Percentiles rank a stretch among this genome's conserved stretches.
Conservation (phyloP, 371 early-diverging fungal genomes). For the Dinochytrium kinnereticum region DNA sequence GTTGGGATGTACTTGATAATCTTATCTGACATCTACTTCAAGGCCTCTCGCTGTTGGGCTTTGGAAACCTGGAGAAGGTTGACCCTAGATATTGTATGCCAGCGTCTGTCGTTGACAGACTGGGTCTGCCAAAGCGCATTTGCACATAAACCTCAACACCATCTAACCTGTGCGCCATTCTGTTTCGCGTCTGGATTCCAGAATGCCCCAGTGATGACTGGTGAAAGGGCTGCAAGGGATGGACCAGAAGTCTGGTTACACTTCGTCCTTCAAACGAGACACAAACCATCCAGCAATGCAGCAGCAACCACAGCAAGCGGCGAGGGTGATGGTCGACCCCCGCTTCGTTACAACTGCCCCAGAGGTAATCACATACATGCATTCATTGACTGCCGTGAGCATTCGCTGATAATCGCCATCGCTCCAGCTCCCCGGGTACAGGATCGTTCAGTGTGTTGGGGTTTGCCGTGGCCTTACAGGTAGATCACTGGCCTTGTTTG, state of each 20-base stretch:
- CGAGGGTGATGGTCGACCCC: neutral
- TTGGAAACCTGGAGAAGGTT: slow-evolving; percentile 71
- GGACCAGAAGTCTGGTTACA: too few species aligned
- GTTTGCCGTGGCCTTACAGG: neutral
- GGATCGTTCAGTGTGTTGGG: neutral
- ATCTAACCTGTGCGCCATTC: too few species aligned
- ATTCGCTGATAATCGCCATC: neutral
- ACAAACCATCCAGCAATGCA: too few species aligned
- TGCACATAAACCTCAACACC: neutral
- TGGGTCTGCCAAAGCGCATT: slow-evolving; percentile 35
- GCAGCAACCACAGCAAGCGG: too few species aligned
- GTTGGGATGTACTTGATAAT: slow-evolving; percentile 28
- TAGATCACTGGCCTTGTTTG: neutral
- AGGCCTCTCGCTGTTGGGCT: slow-evolving; percentile 85
- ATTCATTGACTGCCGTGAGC: neutral
- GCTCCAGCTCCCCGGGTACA: neutral
- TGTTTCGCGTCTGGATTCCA: too few species aligned
- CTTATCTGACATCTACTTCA: neutral
- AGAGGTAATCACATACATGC: neutral
- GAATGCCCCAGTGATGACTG: too few species aligned
- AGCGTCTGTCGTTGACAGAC: slow-evolving; percentile 64
- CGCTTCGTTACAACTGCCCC: neutral
- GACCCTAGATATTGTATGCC: slow-evolving; percentile 97
- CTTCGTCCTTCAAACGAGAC: too few species aligned
- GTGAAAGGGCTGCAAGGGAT: too few species aligned